Conservation (phyloP, 164 flowering plant species). For the Macadamia tetraphylla region DNA sequence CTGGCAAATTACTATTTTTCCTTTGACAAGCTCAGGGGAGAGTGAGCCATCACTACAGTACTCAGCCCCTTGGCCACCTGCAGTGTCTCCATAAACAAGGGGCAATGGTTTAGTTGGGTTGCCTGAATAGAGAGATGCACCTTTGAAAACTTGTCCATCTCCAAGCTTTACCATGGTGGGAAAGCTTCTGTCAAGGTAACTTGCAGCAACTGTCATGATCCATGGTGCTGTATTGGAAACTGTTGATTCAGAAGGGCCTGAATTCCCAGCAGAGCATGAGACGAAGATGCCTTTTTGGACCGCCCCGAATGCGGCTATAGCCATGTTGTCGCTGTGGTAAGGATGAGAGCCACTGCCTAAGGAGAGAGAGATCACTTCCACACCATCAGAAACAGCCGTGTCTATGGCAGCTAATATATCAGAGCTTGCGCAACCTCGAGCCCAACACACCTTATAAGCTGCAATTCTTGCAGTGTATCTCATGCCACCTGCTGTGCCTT, state of each 20-base stretch:
- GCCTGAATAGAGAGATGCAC: slow-evolving; percentile 53
- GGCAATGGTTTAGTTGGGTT: slow-evolving; percentile 26
- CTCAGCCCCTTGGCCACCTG: slow-evolving; percentile 38
- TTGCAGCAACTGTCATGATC: slow-evolving; percentile 73
- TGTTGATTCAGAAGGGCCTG: slow-evolving; percentile 41
- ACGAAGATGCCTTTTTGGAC: slow-evolving; percentile 47
- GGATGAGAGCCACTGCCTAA: slow-evolving; percentile 44
- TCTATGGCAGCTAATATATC: slow-evolving; percentile 73
- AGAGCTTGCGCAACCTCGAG: slow-evolving; percentile 39
- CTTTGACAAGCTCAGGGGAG: slow-evolving; percentile 33
- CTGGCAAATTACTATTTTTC: slow-evolving; percentile 64
- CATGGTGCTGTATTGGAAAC: slow-evolving; percentile 67
- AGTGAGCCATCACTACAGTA: slow-evolving; percentile 46
- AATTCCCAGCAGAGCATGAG: slow-evolving; percentile 62
- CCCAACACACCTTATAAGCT: slow-evolving; percentile 64
- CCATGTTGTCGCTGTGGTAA: slow-evolving; percentile 44
- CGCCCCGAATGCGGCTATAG: slow-evolving; percentile 57
- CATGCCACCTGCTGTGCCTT: slow-evolving; percentile 66
- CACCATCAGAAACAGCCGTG: slow-evolving; percentile 63
- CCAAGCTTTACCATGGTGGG: slow-evolving; percentile 55
- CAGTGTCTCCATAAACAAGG: slow-evolving; percentile 43
- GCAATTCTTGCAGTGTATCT: slow-evolving; percentile 56
- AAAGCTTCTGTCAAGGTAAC: slow-evolving; percentile 56
- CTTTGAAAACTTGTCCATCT: slow-evolving; percentile 37
- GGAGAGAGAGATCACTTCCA: slow-evolving; percentile 70